Conservation (phyloP, 805 yeast species). For the Candida corydali region DNA sequence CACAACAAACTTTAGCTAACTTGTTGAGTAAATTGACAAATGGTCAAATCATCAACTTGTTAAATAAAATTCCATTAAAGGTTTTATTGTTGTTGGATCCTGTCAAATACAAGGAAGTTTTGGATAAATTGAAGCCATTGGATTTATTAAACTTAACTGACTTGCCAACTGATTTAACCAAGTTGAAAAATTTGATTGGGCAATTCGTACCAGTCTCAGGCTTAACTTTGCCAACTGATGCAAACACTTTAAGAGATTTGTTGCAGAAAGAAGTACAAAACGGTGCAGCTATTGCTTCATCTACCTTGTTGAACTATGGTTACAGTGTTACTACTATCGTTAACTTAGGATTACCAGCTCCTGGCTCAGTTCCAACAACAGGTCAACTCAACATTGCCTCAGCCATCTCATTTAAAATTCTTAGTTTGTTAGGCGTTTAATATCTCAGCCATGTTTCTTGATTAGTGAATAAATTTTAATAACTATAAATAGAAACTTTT, state of each 20-base stretch:
- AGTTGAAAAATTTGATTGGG: background rate
- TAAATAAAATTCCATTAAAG: constrained; percentile 1
- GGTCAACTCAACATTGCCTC: background rate
- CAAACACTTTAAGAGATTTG: background rate
- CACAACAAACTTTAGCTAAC: background rate
- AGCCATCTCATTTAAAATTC: background rate
- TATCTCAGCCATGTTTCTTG: too few species aligned
- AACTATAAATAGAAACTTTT: constrained; percentile 3
- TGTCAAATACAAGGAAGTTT: background rate
- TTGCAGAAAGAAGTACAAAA: constrained; percentile 1
- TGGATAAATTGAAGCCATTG: background rate
- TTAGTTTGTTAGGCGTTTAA: background rate
- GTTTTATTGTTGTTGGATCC: background rate
- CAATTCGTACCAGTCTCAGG: background rate
- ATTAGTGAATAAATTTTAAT: background rate
- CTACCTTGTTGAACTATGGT: background rate
- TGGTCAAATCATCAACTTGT: background rate
- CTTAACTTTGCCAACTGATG: background rate
- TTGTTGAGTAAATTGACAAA: background rate
- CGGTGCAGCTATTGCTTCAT: background rate
- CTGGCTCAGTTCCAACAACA: background rate
- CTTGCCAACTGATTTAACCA: background rate
- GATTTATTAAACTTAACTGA: background rate
- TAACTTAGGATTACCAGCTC: background rate
- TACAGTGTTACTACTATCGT: constrained; percentile 1